Evolutionary conservation across 192 early-diverging fungal species (phyloP), one percentile per base, ranked within the genome.

Genomic region (Fimicolochytrium jonesii): DNA sequence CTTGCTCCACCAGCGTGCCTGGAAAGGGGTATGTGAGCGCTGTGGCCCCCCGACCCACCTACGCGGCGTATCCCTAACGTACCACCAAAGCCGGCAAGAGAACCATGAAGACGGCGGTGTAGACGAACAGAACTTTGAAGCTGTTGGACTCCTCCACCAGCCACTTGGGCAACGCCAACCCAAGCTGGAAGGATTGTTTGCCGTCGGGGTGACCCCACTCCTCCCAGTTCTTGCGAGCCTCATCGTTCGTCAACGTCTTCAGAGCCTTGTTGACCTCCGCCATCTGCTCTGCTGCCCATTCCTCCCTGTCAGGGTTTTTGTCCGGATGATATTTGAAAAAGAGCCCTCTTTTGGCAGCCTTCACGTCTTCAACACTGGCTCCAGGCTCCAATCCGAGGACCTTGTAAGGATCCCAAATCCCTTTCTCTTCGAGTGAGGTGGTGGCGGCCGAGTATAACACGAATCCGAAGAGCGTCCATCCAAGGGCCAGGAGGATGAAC

Each of bases 131-230:
- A 6, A 97, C 91, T 73, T 87, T 87, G 11, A 56, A 53, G 56
- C 50, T 78, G 71, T 95, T 93, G 62, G 85, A 78, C 17, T 88
- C 81, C 64, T 95, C 91, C 0, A 97, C 90, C 11, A 99, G 74
- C 79, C 90, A 90, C 45, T 81, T 81, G 4, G 96, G 96, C 35
- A 99, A 81, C 3, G 96, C 96, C 68, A 99, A 89, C 39, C 94
- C 94, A 83, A 97, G 88, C 33, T 87, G 78, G 59, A 87, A 85
- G 22, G 90, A 86, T 73, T 96, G 94, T 66, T 91, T 93, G 13
- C 96, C 96, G 70, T 99, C 96, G 17, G 96, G 94, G 71, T 97
- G 92, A 51, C 95, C 95, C 59, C 81, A 94, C 70, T 99, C 91
- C 61, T 97, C 92, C 78, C 87, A 99, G 71, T 90, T 91, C 63